These are phyloP conservation scores for Russula sp. DNA, from an alignment of 768 basidiomycete species.

Conservation along the genomic window DNA sequence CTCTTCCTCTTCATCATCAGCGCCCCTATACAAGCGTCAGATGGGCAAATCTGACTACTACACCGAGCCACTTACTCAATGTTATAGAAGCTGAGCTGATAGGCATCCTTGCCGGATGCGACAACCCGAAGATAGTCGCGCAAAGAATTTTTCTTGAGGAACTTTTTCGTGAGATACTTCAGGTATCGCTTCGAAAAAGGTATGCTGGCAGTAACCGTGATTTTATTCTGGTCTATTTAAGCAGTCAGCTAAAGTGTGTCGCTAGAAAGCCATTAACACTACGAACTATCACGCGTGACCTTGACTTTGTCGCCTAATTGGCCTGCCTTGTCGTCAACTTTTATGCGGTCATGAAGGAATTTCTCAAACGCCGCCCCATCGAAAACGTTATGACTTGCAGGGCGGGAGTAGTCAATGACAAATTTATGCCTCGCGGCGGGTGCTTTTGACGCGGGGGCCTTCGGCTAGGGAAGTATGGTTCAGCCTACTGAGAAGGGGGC, in stretches of 20 bases:
- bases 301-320: constrained; percentile 88
- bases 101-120: constrained; percentile 87
- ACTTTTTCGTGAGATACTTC: constrained; percentile 99
- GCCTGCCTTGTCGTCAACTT: constrained; percentile 88
- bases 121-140: constrained; percentile 99
- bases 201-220: constrained; percentile 80
- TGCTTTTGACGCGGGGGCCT: constrained; percentile 49
- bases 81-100: constrained; percentile 94
- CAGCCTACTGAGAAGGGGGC: constrained; percentile 89
- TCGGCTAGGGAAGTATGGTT: constrained; percentile 50
- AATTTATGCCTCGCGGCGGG: constrained; percentile 66
- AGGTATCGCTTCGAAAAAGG: constrained; percentile 96
- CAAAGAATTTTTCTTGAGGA: constrained; percentile 94
- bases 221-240: constrained; percentile 62
- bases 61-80: constrained; percentile 55
- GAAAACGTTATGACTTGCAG: constrained; percentile 58
- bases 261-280: not conserved
- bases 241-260: not conserved
- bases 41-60: not conserved
- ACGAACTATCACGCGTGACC: constrained; percentile 79
- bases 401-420: constrained; percentile 79
- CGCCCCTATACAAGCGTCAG: constrained; percentile 32
- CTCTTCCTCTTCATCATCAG: constrained; percentile 53
- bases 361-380: constrained; percentile 71
- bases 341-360: constrained; percentile 90